Conservation (phyloP, 306 rosid species). For the Mucuna pruriens region DNA sequence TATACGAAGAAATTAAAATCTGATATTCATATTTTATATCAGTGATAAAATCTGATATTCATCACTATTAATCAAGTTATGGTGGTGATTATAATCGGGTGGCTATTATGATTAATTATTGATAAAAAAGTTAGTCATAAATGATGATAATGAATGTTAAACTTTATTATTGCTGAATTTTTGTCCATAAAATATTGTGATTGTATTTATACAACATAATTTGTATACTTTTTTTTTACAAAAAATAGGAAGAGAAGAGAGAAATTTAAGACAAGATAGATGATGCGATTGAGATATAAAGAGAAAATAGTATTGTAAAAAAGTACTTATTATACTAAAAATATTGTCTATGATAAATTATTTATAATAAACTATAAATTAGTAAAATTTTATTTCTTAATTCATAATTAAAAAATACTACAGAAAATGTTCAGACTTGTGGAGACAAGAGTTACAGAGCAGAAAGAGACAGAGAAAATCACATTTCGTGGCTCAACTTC, state of each 20-base stretch:
- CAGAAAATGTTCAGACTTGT: background rate
- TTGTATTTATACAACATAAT: background rate
- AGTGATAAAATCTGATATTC: background rate
- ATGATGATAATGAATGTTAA: background rate
- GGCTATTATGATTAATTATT: background rate
- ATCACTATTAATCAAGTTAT: background rate
- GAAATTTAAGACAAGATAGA: background rate
- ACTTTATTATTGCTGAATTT: background rate
- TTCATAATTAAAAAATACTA: background rate
- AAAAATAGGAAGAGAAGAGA: background rate
- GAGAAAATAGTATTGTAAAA: background rate
- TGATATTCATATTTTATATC: background rate
- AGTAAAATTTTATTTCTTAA: background rate
- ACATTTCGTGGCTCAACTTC: constrained; percentile 31
- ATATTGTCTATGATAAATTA: background rate
- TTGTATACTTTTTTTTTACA: background rate
- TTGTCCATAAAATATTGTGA: background rate
- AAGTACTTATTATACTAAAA: background rate
- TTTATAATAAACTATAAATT: background rate
- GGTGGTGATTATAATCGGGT: background rate
- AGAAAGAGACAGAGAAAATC: background rate
- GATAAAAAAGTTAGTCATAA: background rate
- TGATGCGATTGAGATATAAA: background rate
- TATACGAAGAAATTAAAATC: background rate
- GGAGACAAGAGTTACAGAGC: background rate